phyloP scores from a whole-genome alignment of 129 eudicot genomes.

The Tagetes erecta region DNA sequence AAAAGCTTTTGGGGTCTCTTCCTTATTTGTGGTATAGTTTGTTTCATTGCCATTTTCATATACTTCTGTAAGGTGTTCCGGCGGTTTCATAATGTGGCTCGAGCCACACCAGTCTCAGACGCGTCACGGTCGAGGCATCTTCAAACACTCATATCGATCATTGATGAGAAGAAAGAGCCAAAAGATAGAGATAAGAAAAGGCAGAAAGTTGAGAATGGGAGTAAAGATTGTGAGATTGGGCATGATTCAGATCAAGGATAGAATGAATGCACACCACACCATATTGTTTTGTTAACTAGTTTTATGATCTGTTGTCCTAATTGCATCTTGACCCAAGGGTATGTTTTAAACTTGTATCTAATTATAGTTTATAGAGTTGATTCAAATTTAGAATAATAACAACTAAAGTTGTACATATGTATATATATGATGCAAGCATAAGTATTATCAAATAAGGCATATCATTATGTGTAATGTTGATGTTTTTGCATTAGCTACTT shows the following conservation, averaged over 20 bases:
- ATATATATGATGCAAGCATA: not conserved
- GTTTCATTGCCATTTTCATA: constrained; percentile 64
- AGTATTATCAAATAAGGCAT: too few species aligned
- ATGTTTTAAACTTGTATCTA: constrained; percentile 26
- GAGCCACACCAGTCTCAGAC: constrained; percentile 27
- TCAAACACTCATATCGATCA: constrained; percentile 53
- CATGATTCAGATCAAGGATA: constrained; percentile 35
- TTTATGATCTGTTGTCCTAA: too few species aligned
- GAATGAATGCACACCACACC: not conserved
- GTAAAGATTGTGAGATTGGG: constrained; percentile 38
- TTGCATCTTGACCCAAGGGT: too few species aligned
- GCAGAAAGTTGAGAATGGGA: constrained; percentile 52
- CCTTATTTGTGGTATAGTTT: constrained; percentile 70
- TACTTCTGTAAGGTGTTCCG: constrained; percentile 58
- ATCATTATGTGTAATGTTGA: too few species aligned
- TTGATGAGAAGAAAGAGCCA: constrained; percentile 69
- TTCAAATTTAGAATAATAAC: constrained; percentile 11
- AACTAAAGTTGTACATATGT: constrained; percentile 23
- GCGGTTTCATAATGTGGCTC: constrained; percentile 33
- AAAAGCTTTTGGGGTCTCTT: constrained; percentile 83
- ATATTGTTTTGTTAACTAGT: too few species aligned
- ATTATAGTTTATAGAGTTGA: not conserved
- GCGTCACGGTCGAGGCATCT: constrained; percentile 55
- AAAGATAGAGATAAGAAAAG: constrained; percentile 52
- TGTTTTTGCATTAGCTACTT: too few species aligned